Conservation (phyloP, 2,329 filamentous ascomycete species). For the Exserohilum turcica region DNA sequence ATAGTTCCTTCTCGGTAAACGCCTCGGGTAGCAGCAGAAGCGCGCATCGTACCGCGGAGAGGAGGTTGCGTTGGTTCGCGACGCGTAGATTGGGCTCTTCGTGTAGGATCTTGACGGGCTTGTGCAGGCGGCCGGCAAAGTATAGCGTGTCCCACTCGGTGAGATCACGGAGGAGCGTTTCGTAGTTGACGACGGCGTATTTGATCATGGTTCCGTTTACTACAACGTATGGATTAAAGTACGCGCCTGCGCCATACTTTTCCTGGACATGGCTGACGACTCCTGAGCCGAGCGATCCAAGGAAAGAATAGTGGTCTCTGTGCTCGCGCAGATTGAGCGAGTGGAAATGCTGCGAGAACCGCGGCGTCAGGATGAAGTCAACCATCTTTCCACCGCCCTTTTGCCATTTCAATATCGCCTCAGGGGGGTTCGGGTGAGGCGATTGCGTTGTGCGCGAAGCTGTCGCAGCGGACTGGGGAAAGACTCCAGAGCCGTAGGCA, state of each 20-base stretch:
- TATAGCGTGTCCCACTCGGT: constrained; percentile 93
- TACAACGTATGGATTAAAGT: constrained; percentile 95
- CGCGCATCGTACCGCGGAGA: constrained; percentile 88
- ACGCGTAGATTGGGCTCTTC: constrained; percentile 91
- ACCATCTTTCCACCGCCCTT: constrained; percentile 93
- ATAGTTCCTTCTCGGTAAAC: constrained; percentile 87
- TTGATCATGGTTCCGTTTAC: constrained; percentile 97
- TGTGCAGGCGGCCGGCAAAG: constrained; percentile 93
- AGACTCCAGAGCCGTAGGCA: constrained; percentile 96
- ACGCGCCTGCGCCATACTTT: constrained; percentile 86
- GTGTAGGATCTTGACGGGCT: constrained; percentile 95
- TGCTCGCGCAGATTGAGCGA: constrained; percentile 88
- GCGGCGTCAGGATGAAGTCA: constrained; percentile 96
- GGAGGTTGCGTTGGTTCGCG: constrained; percentile 92
- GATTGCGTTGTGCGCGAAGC: constrained; percentile 60
- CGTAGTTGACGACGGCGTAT: constrained; percentile 94
- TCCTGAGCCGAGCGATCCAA: constrained; percentile 83
- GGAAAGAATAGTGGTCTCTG: constrained; percentile 86
- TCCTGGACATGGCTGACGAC: constrained; percentile 87
- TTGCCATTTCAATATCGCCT: constrained; percentile 82
- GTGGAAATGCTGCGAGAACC: constrained; percentile 95
- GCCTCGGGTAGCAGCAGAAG: constrained; percentile 80
- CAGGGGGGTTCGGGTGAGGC: constrained; percentile 80
- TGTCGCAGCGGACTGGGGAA: constrained; percentile 70
- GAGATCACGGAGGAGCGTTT: constrained; percentile 85